Base-by-base conservation (phyloP, 2,329 filamentous ascomycete genomes). In the Parastagonospora avenae region DNA sequence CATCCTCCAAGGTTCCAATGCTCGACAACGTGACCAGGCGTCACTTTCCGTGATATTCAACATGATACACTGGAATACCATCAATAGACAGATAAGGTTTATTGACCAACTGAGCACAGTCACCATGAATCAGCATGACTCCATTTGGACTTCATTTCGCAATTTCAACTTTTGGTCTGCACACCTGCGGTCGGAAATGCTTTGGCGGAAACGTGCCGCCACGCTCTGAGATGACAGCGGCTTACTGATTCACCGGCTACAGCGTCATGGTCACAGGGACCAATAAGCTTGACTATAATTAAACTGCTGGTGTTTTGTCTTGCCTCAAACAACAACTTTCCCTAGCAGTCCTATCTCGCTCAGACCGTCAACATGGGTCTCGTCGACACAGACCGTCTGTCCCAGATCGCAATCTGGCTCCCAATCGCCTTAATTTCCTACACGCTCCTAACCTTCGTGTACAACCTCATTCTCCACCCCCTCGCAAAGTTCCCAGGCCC, bases 401-500 rank as follows among this genome's bases (percentile, higher is more conserved):
- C 46, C 31, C 60, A 59, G 28, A 24, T 64, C 15, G 63, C 60
- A 10, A 52, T 68, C 9, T 62, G 58, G 57, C 16, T 52, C 14
- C 66, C 66, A 28, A 28, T 67, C 38, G 66, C 64, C 33, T 45
- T 62, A 40, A 31, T 64, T 35, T 42, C 59, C 14, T 69, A 69
- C 41, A 55, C 63, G 35, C n/a, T 67, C 28, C 10, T 58, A 6
- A 50, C 40, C 2, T 42, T 62, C 35, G 50, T 72, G 33, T 69
- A 71, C 50, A 63, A 62, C 32, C 43, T 69, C 15, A 67, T 61
- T 15, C 53, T 70, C 11, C 67, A 71, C 11, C 68, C 68, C 6
- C 63, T 71, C 1, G 63, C 65, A 7, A 65, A 56, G 50, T 71
- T 59, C 35, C 67, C 67, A 12, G 68, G 68, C 3, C 68, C 67